Base-by-base conservation (phyloP, 768 basidiomycete species). In the Hypholoma fasciculare region DNA sequence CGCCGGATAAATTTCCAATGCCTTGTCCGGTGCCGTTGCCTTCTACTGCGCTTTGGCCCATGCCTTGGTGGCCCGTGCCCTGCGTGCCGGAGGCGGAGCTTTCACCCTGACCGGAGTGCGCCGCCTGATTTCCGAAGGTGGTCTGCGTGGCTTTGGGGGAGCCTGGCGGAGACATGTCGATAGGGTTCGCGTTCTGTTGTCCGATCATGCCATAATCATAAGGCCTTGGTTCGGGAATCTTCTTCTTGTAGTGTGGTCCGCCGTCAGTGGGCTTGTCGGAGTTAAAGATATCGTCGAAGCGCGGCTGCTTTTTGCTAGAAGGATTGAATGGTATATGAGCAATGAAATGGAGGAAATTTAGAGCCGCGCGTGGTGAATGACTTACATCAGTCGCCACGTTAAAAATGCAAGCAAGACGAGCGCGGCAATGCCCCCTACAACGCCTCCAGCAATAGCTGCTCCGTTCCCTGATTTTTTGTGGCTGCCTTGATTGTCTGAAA, bases 81-180 rank as follows among this genome's bases (percentile, higher is more conserved):
- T 47, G 44, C 6, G 43, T 23, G 30, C 26, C 38, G 30, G 44
- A 16, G 49, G 37, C 12, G 4, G 23, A 46, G 11, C 44, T 23
- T 23, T 8, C 44, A 46, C 5, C 20, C 23, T 46, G 44, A 36
- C 49, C 50, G 40, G 34, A 19, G 30, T 37, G 43, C 23, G 30
- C 30, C 30, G 30, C 49, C 39, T 49, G 54, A 36, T 49, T 66
- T 20, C 69, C 66, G n/a, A 69, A 61, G 60, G 67, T 46, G 5
- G 67, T 68, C 4, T 80, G 77, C 2, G 70, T 71, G 48, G 72
- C 64, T 14, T 74, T 78, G 16, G 79, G 77, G 2, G 74, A 72
- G 16, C 60, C 58, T 49, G 74, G 69, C 17, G 73, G 64, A 54
- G 67, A 57, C 11, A 63, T 20, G 4, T 55, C 56, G 4, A 55